Percentiles rank a stretch among this genome's conserved stretches.
Evolutionary conservation across 306 rosid genomes (phyloP).

Genomic region (Canavalia ensiformis): DNA sequence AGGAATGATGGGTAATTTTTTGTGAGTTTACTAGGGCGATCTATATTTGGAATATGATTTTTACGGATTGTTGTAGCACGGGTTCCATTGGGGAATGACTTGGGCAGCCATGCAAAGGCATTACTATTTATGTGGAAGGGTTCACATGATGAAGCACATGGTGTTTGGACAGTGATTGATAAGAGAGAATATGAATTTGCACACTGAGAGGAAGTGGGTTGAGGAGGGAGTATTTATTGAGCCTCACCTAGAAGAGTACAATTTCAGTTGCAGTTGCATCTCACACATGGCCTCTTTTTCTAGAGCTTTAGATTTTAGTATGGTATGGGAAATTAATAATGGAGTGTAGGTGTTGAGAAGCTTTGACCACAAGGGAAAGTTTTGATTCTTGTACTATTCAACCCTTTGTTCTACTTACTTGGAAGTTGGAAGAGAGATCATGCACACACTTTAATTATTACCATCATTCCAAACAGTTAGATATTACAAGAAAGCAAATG

Average conservation of each 20-base stretch:
- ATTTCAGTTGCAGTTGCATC: slow-evolving; percentile 48
- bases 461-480: slow-evolving; percentile 39
- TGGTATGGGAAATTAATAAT: slow-evolving; percentile 58
- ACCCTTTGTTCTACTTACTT: slow-evolving; percentile 42
- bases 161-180: slow-evolving; percentile 54
- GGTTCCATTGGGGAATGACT: slow-evolving; percentile 47
- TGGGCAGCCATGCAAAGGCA: slow-evolving; percentile 57
- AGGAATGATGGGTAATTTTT: slow-evolving; percentile 48
- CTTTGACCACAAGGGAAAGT: slow-evolving; percentile 56
- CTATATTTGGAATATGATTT: slow-evolving; percentile 53
- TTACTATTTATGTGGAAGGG: slow-evolving; percentile 56
- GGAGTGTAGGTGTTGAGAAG: slow-evolving; percentile 50
- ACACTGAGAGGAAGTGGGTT: slow-evolving; percentile 31
- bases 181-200: slow-evolving; percentile 45
- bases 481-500: slow-evolving; percentile 36
- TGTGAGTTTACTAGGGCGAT: slow-evolving; percentile 28
- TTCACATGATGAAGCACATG: slow-evolving; percentile 68
- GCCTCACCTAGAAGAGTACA: slow-evolving; percentile 54
- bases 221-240: slow-evolving; percentile 60
- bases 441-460: slow-evolving; percentile 45
- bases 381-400: slow-evolving; percentile 48
- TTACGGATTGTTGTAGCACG: slow-evolving; percentile 44
- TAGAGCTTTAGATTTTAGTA: slow-evolving; percentile 58
- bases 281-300: slow-evolving; percentile 60
- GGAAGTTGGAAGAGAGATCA: slow-evolving; percentile 32